Evolutionary conservation across 352 stramenopile genomes (phyloP), one percentile per base, ranked within the genome.

Genomic region (Phytophthora citricola): DNA sequence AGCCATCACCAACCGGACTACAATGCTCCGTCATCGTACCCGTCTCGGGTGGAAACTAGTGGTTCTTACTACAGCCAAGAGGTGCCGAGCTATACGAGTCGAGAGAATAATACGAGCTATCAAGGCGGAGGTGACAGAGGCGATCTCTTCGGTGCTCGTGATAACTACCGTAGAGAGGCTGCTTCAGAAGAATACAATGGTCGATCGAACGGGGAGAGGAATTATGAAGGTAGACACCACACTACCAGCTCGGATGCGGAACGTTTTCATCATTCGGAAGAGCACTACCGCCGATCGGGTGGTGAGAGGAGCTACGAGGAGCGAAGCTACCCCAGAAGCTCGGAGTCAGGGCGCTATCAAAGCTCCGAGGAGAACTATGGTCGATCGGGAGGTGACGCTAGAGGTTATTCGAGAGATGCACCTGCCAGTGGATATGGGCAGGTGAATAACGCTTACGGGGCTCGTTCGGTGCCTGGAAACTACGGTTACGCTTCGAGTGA

Each of bases 401-500:
- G 55, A 38, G 38, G 4, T 32, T 63, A 63, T 17, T 47, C 53
- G 27, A 69, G 46, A 8, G 50, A 43, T 11, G 43, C 40, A 26
- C 17, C 34, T 5, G 8, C 26, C 20, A 53, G 31, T 22, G 54
- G 45, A 22, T 66, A 59, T 36, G 47, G 31, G 32, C 10, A 53
- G 5, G 43, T 22, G 32, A 38, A 14, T 27, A 15, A 9, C 15
- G 39, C 11, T 12, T 58, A 61, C 29, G 52, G 27, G 8, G n/a
- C 27, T 29, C 36, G 32, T 6, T 32, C 11, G 11, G 6, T 27
- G 46, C 20, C 49, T 44, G 51, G 29, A 12, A 26, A 8, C 2
- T 63, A 63, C 55, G 55, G 15, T 17, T 55, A 63, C 31, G 11
- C 12, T 36, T 52, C 46, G 5, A 54, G 43, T 29, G 47, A 54